Percentiles rank a stretch among this genome's conserved stretches.
Evolutionary conservation across 257 asterid genomes (phyloP).

Genomic region (Salvia hispanica): DNA sequence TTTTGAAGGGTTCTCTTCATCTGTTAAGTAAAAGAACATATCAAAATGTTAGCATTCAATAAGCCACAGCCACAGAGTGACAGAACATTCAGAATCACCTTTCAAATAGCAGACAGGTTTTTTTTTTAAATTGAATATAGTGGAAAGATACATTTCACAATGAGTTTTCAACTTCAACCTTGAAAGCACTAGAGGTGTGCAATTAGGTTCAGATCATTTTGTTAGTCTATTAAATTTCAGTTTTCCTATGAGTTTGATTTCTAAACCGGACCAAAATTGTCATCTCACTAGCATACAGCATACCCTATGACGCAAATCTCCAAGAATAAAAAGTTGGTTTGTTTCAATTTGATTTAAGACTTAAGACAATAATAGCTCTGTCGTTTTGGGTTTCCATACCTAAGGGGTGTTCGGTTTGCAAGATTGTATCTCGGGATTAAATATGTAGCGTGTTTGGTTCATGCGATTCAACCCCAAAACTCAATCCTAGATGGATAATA

Average conservation of each 20-base stretch:
- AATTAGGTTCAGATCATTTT: not conserved
- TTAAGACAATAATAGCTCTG: too few relatives aligned
- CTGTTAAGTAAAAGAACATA: constrained; percentile 33
- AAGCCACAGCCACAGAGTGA: not conserved
- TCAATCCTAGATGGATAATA: too few relatives aligned
- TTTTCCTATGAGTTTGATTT: constrained; percentile 12
- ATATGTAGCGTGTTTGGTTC: too few relatives aligned
- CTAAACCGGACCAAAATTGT: not conserved
- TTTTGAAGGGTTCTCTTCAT: constrained; percentile 73
- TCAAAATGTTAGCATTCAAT: constrained; percentile 22
- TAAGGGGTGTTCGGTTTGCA: too few relatives aligned
- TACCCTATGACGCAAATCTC: not conserved
- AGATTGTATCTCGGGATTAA: too few relatives aligned
- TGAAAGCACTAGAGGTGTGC: constrained; percentile 17
- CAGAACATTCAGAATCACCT: not conserved
- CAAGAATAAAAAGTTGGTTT: not conserved
- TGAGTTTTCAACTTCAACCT: not conserved
- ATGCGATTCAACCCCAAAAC: too few relatives aligned
- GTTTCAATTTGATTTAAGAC: not conserved
- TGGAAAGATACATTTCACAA: constrained; percentile 10
- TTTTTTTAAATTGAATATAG: not conserved
- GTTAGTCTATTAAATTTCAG: not conserved
- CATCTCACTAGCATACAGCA: constrained; percentile 1
- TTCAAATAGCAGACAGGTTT: not conserved
- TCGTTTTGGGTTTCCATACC: not conserved